Percentiles rank a stretch among this genome's conserved stretches.
These are phyloP conservation scores for Coemansia sp. DNA, from an alignment of 192 early-diverging fungal species.

Conservation along the genomic window DNA sequence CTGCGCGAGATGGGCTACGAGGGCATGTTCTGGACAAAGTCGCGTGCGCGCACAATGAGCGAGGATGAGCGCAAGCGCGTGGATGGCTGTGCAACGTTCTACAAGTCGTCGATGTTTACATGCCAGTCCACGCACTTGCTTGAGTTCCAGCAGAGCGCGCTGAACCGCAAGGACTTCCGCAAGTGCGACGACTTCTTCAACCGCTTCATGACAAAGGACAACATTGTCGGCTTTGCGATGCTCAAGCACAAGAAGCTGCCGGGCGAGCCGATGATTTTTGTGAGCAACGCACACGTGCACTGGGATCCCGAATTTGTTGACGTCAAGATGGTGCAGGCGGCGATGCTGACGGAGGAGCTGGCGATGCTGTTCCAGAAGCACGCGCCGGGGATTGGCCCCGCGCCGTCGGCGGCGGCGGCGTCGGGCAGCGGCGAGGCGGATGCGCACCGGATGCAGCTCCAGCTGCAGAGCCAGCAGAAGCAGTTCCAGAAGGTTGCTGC, in stretches of 20 bases:
- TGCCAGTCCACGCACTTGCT: slow-evolving; percentile 82
- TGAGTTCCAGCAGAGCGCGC: slow-evolving; percentile 93
- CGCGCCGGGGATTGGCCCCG: slow-evolving; percentile 13
- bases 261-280: slow-evolving; percentile 65
- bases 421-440: slow-evolving; percentile 28
- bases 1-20: slow-evolving; percentile 74
- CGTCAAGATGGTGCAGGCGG: slow-evolving; percentile 95
- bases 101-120: slow-evolving; percentile 77
- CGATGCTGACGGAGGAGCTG: slow-evolving; percentile 91
- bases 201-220: slow-evolving; percentile 97
- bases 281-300: slow-evolving; percentile 89
- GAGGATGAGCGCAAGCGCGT: slow-evolving; percentile 84
- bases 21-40: slow-evolving; percentile 92
- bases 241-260: slow-evolving; percentile 76
- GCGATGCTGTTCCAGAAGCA: slow-evolving; percentile 59
- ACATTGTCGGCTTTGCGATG: slow-evolving; percentile 81
- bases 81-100: slow-evolving; percentile 97
- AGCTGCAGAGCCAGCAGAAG: slow-evolving; percentile 51
- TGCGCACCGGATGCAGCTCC: slow-evolving; percentile 41
- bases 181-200: slow-evolving; percentile 94
- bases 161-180: slow-evolving; percentile 83
- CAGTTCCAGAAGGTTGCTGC: slow-evolving; percentile 46
- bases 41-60: slow-evolving; percentile 89
- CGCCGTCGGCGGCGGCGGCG: neutral
- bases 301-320: slow-evolving; percentile 92